These are phyloP conservation scores for Aspergillus novoparasiticus DNA, from an alignment of 2,329 filamentous ascomycete genomes.

Conservation along the genomic window DNA sequence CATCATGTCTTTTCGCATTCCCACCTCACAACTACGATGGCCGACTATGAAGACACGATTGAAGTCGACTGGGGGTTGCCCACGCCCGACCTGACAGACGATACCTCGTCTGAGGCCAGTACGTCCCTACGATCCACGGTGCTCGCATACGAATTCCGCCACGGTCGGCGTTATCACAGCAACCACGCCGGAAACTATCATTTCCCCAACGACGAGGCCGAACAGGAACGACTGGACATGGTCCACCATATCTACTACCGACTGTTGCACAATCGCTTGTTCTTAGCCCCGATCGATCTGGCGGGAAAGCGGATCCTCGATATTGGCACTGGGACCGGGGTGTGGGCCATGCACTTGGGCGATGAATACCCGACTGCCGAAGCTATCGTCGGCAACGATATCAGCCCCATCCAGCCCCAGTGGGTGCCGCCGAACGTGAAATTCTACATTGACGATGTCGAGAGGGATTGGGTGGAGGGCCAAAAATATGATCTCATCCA, in stretches of 20 bases:
- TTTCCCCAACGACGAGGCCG: conserved; percentile 39
- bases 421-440: conserved; percentile 42
- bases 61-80: conserved; percentile 12
- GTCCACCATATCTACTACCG: conserved; percentile 42
- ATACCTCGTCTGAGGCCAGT: conserved; percentile 1
- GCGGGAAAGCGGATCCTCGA: conserved; percentile 37
- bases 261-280: conserved; percentile 37
- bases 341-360: conserved; percentile 40
- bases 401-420: conserved; percentile 44
- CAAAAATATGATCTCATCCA: conserved; percentile 38
- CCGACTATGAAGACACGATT: neutral
- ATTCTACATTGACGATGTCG: conserved; percentile 40
- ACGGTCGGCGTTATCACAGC: conserved; percentile 33
- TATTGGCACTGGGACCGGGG: conserved; percentile 43
- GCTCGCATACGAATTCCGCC: conserved; percentile 17
- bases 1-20: neutral
- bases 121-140: conserved; percentile 17
- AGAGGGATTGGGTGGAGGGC: conserved; percentile 31
- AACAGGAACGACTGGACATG: conserved; percentile 40
- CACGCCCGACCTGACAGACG: neutral
- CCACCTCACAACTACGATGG: neutral
- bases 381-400: conserved; percentile 50
- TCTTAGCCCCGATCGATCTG: conserved; percentile 38
- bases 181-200: conserved; percentile 33
- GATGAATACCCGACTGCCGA: conserved; percentile 39